Conservation (phyloP, 371 early-diverging fungal genomes). For the Haplosporangium sp. region DNA sequence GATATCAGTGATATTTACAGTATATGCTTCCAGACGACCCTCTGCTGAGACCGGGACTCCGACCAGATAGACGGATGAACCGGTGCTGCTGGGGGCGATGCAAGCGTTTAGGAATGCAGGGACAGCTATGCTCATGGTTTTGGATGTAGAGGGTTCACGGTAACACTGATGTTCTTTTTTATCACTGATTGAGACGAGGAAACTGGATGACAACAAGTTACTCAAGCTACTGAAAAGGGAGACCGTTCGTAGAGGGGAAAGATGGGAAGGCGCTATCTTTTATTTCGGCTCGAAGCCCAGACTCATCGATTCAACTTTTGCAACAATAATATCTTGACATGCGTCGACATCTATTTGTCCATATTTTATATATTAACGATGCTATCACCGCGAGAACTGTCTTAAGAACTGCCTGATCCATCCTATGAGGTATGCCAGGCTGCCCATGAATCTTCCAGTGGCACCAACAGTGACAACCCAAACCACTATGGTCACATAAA, state of each 20-base stretch:
- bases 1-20: slow-evolving; percentile 28
- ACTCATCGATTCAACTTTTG: no score
- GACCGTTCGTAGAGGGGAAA: no score
- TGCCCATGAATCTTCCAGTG: slow-evolving; percentile 50
- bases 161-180: no score
- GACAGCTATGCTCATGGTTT: slow-evolving; percentile 8
- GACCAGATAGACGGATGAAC: slow-evolving; percentile 15
- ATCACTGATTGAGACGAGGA: not conserved
- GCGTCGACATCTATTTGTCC: no score
- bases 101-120: slow-evolving; percentile 25
- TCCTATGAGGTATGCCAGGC: slow-evolving; percentile 35
- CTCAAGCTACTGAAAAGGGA: no score
- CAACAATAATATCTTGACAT: not conserved
- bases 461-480: slow-evolving; percentile 51
- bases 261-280: no score
- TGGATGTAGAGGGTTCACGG: no score
- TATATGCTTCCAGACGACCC: slow-evolving; percentile 30
- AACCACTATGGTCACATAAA: slow-evolving; percentile 50
- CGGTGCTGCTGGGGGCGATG: slow-evolving; percentile 20
- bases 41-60: slow-evolving; percentile 22
- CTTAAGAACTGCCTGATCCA: slow-evolving; percentile 44
- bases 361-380: not conserved
- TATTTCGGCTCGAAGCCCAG: no score
- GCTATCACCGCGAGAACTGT: not conserved
- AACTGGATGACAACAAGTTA: no score